Conservation (phyloP, 106 monocot species). For the Alisma plantagoaquatica region DNA sequence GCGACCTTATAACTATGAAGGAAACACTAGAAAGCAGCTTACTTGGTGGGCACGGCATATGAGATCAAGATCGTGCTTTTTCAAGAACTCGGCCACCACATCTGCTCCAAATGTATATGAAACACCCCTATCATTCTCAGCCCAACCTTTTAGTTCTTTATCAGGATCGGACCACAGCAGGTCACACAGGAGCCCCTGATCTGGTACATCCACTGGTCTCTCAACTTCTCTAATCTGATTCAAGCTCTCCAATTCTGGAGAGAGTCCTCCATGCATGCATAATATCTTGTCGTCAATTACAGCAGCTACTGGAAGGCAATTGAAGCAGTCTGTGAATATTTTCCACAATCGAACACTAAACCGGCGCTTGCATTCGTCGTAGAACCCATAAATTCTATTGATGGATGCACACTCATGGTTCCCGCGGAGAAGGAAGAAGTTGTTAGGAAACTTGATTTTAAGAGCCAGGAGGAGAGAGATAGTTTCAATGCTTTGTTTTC, state of each 20-base stretch:
- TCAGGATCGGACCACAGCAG: conserved; percentile 21
- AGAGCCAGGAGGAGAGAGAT: conserved; percentile 16
- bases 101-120: conserved; percentile 19
- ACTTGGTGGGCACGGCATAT: conserved; percentile 20
- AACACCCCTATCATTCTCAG: conserved; percentile 19
- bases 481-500: conserved; percentile 20
- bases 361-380: conserved; percentile 21
- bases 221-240: conserved; percentile 18
- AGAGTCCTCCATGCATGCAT: conserved; percentile 20
- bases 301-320: conserved; percentile 19
- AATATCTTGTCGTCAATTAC: conserved; percentile 16
- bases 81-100: conserved; percentile 10
- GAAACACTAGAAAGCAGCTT: no score
- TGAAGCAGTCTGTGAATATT: conserved; percentile 19
- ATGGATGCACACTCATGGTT: conserved; percentile 21
- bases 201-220: conserved; percentile 16
- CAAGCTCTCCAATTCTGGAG: conserved; percentile 15
- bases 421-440: conserved; percentile 21
- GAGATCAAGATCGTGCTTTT: conserved; percentile 18
- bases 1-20: no score
- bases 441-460: conserved; percentile 12
- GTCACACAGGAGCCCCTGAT: conserved; percentile 17
- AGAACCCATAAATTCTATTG: conserved; percentile 20
- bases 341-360: conserved; percentile 21
- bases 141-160: conserved; percentile 15